Evolutionary conservation across 2,329 filamentous ascomycete species (phyloP), one percentile per base, ranked within the genome.

Genomic region (Gnomoniopsis sp.): DNA sequence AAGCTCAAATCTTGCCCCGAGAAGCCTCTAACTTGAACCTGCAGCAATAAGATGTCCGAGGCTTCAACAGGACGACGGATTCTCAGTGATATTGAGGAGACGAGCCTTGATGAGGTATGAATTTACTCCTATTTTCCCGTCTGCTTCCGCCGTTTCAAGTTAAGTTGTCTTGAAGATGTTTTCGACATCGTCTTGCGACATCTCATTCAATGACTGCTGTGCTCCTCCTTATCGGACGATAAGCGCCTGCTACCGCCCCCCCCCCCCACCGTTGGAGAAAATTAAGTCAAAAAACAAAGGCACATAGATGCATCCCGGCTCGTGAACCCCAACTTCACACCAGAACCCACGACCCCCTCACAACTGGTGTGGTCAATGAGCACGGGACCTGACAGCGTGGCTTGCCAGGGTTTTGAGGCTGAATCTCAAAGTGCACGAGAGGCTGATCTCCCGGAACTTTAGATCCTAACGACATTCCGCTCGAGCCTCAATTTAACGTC

Each of bases 61-160:
- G 74, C 72, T 50, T 70, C 70, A 26, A 72, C 76, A 7, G 84
- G 85, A 21, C 74, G 73, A 46, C 69, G 78, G 59, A 57, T 87
- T 57, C 69, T 88, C 50, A 74, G 71, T 3, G 83, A 87, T 66
- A 72, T 86, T 53, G 81, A 84, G 65, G 80, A 83, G 69, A 74
- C 72, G 60, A 85, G 74, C 68, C 72, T 88, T 44, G 83, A 87
- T 67, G 80, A 86, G 77, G 85, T 88, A 63, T 33, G 66, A 49
- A 30, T 3, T 53, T 53, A 22, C 54, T 57, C 59, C 59, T 49
- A 23, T 55, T 53, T 49, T 53, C 15, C 12, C 15, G 3, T 41
- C 11, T 36, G 41, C n/a, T 33, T 17, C 38, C 7, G 6, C 17
- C 19, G n/a, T 44, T 7, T 19, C 43, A 19, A 10, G 17, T 19